Conservation (phyloP, 805 yeast genomes). For the Cyberlindnera maclurae region DNA sequence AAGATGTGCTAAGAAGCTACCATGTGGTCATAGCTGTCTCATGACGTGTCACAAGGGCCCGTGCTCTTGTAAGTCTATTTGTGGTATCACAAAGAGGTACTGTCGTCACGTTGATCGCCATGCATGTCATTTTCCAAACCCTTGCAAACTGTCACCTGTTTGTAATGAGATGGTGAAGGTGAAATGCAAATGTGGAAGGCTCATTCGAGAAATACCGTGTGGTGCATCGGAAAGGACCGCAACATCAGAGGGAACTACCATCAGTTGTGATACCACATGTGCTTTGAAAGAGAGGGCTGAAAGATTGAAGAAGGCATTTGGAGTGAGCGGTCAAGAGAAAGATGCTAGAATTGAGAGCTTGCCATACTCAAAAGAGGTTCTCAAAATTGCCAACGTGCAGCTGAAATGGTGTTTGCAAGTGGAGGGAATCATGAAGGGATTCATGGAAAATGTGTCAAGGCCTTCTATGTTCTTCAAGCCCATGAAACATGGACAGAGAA, state of each 20-base stretch:
- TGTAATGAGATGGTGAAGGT: conserved; percentile 47
- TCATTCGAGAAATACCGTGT: conserved; percentile 43
- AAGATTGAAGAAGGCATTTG: conserved; percentile 58
- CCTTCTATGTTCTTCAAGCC: conserved; percentile 59
- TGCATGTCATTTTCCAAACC: conserved; percentile 54
- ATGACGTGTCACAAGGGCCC: conserved; percentile 53
- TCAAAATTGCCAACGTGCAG: conserved; percentile 32
- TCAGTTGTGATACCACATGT: conserved; percentile 72
- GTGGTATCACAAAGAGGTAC: conserved; percentile 41
- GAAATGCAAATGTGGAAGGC: conserved; percentile 60
- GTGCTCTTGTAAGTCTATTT: conserved; percentile 58
- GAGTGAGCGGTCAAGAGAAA: conserved; percentile 14
- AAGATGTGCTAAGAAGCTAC: conserved; percentile 45
- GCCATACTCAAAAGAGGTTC: conserved; percentile 18
- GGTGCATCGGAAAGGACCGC: conserved; percentile 36
- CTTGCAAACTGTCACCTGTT: conserved; percentile 41
- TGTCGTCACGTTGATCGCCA: conserved; percentile 67
- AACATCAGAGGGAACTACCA: conserved; percentile 27
- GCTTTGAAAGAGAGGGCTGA: conserved; percentile 50
- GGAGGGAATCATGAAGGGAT: conserved; percentile 44
- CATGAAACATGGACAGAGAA: conserved; percentile 63
- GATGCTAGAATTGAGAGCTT: conserved; percentile 11
- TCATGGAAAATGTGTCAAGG: conserved; percentile 33
- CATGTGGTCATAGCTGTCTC: conserved; percentile 45
- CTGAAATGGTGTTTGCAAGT: conserved; percentile 60